These are phyloP conservation scores for Fusarium globosum DNA, from an alignment of 2,329 filamentous ascomycete genomes.

Conservation along the genomic window DNA sequence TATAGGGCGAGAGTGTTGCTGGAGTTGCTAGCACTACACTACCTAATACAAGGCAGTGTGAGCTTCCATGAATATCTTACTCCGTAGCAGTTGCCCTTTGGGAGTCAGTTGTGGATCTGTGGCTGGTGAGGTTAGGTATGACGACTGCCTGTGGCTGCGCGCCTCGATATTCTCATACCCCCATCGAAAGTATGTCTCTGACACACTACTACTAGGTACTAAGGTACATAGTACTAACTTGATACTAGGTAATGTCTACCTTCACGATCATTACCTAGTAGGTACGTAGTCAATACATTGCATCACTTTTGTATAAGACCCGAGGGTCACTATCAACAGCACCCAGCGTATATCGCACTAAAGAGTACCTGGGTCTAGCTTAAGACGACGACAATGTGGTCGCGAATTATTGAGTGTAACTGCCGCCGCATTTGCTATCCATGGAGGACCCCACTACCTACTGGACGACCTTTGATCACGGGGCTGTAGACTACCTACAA, in stretches of 20 bases:
- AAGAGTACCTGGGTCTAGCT: neutral
- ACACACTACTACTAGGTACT: neutral
- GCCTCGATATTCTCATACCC: slow-evolving; percentile 1
- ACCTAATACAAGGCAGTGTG: slow-evolving; percentile 1
- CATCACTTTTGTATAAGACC: neutral
- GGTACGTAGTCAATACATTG: neutral
- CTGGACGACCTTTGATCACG: slow-evolving; percentile 29
- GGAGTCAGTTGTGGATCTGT: slow-evolving; percentile 18
- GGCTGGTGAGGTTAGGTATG: slow-evolving; percentile 16
- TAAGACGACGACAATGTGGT: neutral
- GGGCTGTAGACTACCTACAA: slow-evolving; percentile 1
- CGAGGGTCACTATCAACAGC: neutral
- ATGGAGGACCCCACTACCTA: neutral
- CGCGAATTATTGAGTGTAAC: neutral
- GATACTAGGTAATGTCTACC: no score
- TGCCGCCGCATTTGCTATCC: neutral
- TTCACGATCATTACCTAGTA: neutral
- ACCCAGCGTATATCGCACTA: neutral
- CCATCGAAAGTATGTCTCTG: neutral
- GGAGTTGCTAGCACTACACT: slow-evolving; percentile 26
- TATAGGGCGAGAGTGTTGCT: slow-evolving; percentile 5
- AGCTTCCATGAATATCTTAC: slow-evolving; percentile 18
- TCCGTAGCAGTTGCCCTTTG: slow-evolving; percentile 13
- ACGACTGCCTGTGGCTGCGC: slow-evolving; percentile 30
- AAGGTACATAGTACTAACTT: neutral